Percentiles rank a stretch among this genome's conserved stretches.
These are phyloP conservation scores for Arthrobotrys megalospora DNA, from an alignment of 2,329 filamentous ascomycete genomes.

Conservation along the genomic window DNA sequence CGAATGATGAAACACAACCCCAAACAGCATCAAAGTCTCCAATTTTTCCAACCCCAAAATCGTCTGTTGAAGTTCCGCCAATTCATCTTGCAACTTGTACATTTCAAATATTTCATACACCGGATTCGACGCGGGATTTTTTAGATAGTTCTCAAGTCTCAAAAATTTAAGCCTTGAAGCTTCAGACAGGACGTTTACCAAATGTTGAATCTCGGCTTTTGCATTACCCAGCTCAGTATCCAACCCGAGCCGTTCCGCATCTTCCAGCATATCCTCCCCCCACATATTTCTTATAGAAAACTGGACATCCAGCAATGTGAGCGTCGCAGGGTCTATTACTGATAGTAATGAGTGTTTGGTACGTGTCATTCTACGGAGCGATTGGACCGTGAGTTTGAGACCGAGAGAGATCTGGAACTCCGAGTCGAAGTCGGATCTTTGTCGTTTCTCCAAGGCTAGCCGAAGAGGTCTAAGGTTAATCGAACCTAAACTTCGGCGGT, in stretches of 20 bases:
- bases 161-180: background rate
- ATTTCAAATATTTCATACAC: slow-evolving; percentile 1
- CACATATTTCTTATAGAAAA: background rate
- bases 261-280: background rate
- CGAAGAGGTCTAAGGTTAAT: background rate
- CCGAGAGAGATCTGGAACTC: background rate
- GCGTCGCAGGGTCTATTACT: background rate
- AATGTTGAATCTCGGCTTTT: background rate
- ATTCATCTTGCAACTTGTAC: background rate
- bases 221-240: background rate
- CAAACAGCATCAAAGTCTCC: background rate
- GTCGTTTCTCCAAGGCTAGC: background rate
- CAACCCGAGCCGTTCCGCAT: background rate
- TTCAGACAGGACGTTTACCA: background rate
- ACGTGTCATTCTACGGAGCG: background rate
- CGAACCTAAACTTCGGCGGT: background rate
- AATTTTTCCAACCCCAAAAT: background rate
- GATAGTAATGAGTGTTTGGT: background rate
- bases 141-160: background rate
- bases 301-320: background rate
- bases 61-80: background rate
- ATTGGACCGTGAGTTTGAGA: background rate
- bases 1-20: slow-evolving; percentile 19
- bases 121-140: background rate
- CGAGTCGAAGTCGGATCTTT: background rate